Conservation (phyloP, 768 basidiomycete genomes). For the Favolaschia claudopus region DNA sequence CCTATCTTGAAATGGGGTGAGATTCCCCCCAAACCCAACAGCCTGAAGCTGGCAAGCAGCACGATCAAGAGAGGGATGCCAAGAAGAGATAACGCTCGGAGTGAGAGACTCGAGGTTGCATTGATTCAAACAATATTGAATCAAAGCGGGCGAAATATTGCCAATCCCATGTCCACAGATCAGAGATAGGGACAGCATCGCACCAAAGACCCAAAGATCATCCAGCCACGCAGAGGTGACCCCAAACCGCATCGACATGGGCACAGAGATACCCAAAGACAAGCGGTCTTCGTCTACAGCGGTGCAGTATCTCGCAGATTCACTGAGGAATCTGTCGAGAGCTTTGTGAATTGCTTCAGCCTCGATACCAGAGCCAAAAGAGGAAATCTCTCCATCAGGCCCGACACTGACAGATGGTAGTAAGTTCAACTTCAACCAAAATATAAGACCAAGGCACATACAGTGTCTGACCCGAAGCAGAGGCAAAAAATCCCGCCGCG, state of each 20-base stretch:
- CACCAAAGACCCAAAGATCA: not conserved
- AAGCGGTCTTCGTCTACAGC: not conserved
- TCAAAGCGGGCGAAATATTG: not conserved
- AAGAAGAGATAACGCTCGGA: not conserved
- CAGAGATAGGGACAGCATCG: not conserved
- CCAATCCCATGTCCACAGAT: not conserved
- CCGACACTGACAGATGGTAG: not conserved
- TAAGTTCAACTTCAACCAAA: not conserved
- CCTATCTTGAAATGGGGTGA: not conserved
- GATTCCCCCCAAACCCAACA: not conserved
- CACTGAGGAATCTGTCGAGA: not conserved
- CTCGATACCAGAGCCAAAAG: not conserved
- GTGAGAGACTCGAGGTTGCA: not conserved
- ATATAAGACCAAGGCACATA: not conserved
- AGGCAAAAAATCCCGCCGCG: not conserved
- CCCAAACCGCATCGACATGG: not conserved
- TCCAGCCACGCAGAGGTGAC: not conserved
- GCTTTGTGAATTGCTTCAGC: not conserved
- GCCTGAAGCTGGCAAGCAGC: not conserved
- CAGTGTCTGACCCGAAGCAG: not conserved
- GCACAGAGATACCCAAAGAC: not conserved
- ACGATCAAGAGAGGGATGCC: not conserved
- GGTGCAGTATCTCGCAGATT: not conserved
- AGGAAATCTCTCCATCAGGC: not conserved
- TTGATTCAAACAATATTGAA: not conserved